Conservation (phyloP, 257 asterid species). For the Plantago ovata region DNA sequence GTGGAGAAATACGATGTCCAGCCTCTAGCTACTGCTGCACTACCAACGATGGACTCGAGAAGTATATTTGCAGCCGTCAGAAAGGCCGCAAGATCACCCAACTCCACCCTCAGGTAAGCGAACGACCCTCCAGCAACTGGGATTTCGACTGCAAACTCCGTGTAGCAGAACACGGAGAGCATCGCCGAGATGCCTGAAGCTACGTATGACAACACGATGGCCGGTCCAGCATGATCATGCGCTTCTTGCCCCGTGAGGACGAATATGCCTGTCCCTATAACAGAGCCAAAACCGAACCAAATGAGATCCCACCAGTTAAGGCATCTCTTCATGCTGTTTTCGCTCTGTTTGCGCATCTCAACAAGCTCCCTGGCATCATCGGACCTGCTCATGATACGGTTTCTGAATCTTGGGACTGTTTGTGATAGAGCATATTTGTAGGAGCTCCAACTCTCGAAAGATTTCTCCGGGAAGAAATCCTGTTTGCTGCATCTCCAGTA, state of each 20-base stretch:
- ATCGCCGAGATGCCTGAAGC: slow-evolving; percentile 61
- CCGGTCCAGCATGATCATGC: slow-evolving; percentile 56
- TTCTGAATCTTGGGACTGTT: slow-evolving; percentile 39
- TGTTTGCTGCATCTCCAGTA: slow-evolving; percentile 69
- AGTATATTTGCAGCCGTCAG: slow-evolving; percentile 57
- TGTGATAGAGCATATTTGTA: slow-evolving; percentile 40
- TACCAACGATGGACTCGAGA: slow-evolving; percentile 51
- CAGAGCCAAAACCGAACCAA: slow-evolving; percentile 73
- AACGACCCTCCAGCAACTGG: slow-evolving; percentile 63
- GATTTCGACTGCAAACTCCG: slow-evolving; percentile 53
- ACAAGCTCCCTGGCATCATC: slow-evolving; percentile 39
- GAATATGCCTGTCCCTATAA: slow-evolving; percentile 61
- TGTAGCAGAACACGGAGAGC: slow-evolving; percentile 68
- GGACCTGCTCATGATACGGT: slow-evolving; percentile 48
- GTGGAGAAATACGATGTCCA: slow-evolving; percentile 70
- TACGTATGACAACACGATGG: slow-evolving; percentile 49
- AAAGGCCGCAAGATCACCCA: slow-evolving; percentile 59
- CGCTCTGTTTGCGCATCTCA: slow-evolving; percentile 51
- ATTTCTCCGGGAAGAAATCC: slow-evolving; percentile 51
- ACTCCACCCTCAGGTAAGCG: slow-evolving; percentile 55
- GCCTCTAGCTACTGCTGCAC: slow-evolving; percentile 53
- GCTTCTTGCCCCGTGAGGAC: slow-evolving; percentile 66
- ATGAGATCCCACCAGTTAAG: slow-evolving; percentile 72
- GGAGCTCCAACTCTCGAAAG: slow-evolving; percentile 42
- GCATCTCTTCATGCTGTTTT: slow-evolving; percentile 56